Evolutionary conservation across 2,329 filamentous ascomycete genomes (phyloP).

Genomic region (Rhexocercosporidium sp.): DNA sequence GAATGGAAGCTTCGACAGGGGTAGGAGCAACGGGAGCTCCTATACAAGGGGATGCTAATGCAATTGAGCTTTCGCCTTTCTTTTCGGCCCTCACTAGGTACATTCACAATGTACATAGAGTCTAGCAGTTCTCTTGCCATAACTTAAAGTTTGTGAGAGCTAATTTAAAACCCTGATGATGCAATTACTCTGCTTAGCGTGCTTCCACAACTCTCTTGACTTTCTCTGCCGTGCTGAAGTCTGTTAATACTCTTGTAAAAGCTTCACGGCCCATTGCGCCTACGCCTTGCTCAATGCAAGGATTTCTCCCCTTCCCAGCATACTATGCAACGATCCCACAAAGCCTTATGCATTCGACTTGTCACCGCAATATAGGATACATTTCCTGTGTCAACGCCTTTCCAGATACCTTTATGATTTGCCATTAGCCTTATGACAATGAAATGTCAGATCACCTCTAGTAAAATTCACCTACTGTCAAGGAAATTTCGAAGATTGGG

Average conservation of each 20-base stretch:
- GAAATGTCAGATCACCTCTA: not conserved
- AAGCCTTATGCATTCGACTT: not conserved
- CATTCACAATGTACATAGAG: too few species aligned
- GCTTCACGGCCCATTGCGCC: not conserved
- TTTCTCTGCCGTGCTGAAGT: too few species aligned
- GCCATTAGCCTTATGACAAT: not conserved
- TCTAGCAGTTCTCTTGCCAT: too few species aligned
- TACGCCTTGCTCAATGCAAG: not conserved
- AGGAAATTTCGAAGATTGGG: not conserved
- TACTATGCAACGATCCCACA: not conserved
- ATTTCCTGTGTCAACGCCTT: not conserved
- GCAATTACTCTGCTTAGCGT: too few species aligned
- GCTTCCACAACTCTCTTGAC: too few species aligned
- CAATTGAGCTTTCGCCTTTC: too few species aligned
- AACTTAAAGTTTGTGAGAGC: too few species aligned
- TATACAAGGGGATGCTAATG: too few species aligned
- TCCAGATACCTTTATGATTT: not conserved
- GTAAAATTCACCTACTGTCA: not conserved
- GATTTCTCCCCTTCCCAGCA: not conserved
- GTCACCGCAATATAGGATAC: not conserved
- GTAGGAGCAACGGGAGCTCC: too few species aligned
- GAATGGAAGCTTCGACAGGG: not conserved
- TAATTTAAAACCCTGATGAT: too few species aligned
- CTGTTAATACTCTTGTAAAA: too few species aligned
- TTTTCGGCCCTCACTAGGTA: too few species aligned